phyloP scores from a whole-genome alignment of 2,329 filamentous ascomycete species.

The Talaromyces atroroseus region DNA sequence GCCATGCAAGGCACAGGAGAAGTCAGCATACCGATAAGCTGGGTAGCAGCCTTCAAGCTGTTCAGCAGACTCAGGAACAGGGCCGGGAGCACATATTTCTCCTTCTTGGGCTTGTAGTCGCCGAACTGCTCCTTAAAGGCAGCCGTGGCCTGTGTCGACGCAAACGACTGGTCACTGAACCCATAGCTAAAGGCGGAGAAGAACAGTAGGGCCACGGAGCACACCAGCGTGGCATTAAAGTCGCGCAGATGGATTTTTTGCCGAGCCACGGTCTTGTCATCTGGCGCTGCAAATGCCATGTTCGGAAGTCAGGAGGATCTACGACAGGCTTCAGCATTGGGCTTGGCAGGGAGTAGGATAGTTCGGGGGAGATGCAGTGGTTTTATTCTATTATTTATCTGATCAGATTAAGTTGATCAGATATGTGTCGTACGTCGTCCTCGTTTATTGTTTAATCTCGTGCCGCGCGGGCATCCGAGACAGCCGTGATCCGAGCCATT shows the following conservation, averaged over 20 bases:
- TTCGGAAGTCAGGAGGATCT: too few species aligned
- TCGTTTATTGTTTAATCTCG: neutral
- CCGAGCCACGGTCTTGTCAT: neutral
- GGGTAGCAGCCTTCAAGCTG: neutral
- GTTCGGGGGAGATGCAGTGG: too few species aligned
- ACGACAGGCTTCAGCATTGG: neutral
- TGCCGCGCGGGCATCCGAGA: too few species aligned
- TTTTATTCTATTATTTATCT: neutral
- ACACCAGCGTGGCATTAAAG: constrained; percentile 2
- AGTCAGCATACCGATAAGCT: neutral
- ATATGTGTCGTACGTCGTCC: too few species aligned
- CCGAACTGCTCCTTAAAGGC: constrained; percentile 5
- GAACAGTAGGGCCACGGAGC: neutral
- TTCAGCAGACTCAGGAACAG: constrained; percentile 6
- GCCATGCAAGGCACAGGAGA: too few species aligned
- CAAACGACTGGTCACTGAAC: constrained; percentile 5
- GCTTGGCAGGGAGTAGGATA: neutral
- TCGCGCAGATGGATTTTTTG: neutral
- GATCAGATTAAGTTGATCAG: neutral
- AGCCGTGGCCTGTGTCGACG: constrained; percentile 1
- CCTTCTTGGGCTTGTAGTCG: neutral
- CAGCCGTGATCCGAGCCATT: neutral
- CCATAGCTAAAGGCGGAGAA: constrained; percentile 5
- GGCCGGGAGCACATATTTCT: neutral
- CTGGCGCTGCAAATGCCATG: neutral